Evolutionary conservation across 108 stramenopile genomes (phyloP).

Genomic region (Discostella stelligeroides): DNA sequence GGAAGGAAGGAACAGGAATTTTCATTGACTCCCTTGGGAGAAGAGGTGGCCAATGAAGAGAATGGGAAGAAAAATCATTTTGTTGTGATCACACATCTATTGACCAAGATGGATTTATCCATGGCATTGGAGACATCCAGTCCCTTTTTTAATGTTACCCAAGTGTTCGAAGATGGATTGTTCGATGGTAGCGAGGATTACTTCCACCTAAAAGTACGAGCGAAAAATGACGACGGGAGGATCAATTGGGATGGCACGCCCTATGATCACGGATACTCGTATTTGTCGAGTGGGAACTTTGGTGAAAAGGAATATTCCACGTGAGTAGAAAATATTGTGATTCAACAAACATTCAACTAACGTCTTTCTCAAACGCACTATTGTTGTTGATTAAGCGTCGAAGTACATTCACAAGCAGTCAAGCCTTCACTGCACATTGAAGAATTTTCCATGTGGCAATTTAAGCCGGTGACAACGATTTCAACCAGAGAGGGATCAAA

Average conservation of each 20-base stretch:
- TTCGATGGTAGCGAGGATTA: constrained; percentile 44
- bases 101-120: constrained; percentile 12
- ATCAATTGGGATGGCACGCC: neutral
- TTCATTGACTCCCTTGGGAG: constrained; percentile 6
- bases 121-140: constrained; percentile 12
- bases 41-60: neutral
- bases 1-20: constrained; percentile 35
- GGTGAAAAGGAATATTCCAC: constrained; percentile 46
- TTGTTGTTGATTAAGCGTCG: neutral
- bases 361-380: neutral
- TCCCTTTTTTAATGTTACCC: constrained; percentile 24
- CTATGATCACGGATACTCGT: neutral
- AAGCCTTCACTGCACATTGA: neutral
- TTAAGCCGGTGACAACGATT: constrained; percentile 6
- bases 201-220: constrained; percentile 4
- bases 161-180: constrained; percentile 35
- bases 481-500: neutral
- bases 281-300: constrained; percentile 43
- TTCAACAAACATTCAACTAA: neutral
- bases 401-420: neutral
- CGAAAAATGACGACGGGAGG: constrained; percentile 3
- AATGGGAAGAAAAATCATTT: neutral
- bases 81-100: constrained; percentile 27
- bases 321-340: constrained; percentile 1
- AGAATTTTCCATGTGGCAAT: constrained; percentile 24